Evolutionary conservation across 805 yeast genomes (phyloP), one percentile per base, ranked within the genome.

Genomic region (Pichia thaimueangensis): DNA sequence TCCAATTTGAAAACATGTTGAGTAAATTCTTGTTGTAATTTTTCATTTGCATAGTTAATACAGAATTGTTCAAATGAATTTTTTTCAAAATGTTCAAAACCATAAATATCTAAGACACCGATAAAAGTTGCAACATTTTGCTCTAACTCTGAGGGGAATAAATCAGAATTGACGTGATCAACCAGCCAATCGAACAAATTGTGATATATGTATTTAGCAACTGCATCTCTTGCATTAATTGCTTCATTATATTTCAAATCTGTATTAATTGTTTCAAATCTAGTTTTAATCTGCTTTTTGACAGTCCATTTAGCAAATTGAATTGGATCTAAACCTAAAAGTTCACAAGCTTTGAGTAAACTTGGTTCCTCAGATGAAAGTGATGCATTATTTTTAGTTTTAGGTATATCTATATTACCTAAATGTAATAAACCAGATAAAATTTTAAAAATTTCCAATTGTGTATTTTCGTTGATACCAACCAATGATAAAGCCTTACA

Each of bases 21-120:
- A 57, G 89, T 91, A 65, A 91, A 91, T 63, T 91, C 97, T 65
- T 91, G 97, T 65, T 91, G 97, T 55, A 91, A 73, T 65, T 91
- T 91, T 68, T 91, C 98, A 65, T 89, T 89, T 35, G 97, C 96
- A 62, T 89, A 89, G 63, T 89, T 89, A 65, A 89, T 89, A 69
- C 98, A 91, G 65, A 91, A 91, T 64, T 91, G 98, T 66, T 91
- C 98, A 58, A 91, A 91, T 8, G 96, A 88, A 66, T 91, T 91
- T 56, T 77, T 80, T 52, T 86, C 89, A 61, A 91, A 91, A 65
- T 91, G 97, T 65, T 91, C 98, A 62, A 91, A 91, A 20, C 98
- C 98, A 59, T 91, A 91, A 54, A 91, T 91, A 81, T 91, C 98
- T 55, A 91, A 73, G 24, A 91, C 97, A 62, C 98, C 98, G 56